Evolutionary conservation across 129 eudicot genomes (phyloP), one percentile per base, ranked within the genome.

Genomic region (Cynara cardunculus): DNA sequence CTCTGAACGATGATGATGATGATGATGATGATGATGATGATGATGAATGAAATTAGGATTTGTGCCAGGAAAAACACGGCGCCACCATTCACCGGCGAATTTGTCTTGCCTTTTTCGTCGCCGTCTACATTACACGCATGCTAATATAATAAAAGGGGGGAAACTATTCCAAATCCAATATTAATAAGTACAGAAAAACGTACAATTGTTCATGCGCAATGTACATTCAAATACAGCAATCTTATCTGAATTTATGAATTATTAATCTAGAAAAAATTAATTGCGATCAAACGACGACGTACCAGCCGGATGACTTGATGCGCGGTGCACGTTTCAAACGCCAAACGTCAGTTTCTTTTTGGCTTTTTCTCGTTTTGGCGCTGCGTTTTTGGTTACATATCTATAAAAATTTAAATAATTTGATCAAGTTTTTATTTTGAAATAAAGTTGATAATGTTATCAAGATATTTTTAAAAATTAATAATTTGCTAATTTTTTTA

Each of bases 71-170:
- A 77, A 79, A 30, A 74, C 87, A 69, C 81, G 85, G 87, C 84
- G 80, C 78, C 84, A 83, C 89, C 85, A 71, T 28, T 72, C 72
- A 78, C 86, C 88, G 89, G 88, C 83, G 76, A 86, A 3, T 79
- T 86, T 86, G 85, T 89, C 85, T 27, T 13, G 62, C 76, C 39
- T 66, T 79, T 79, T 27, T 84, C 84, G 78, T 86, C 85, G 78
- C 76, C 81, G 78, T 67, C 76, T 46, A 25, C 26, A 46, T 78
- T 44, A 78, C 65, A 67, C 82, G 67, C 46, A 44, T 27, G 81
- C 32, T 37, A 30, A 49, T 66, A 41, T 25, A 28, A 74, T 64
- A 74, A 28, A 28, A 44, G 0, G 34, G 30, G 25, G 49, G 27
- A 8, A 13, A 68, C 0, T 12, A 39, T 81, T 73, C 35, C 84